Evolutionary conservation across 2,329 filamentous ascomycete species (phyloP).

Genomic region (Beauveria scarabaeidicola): DNA sequence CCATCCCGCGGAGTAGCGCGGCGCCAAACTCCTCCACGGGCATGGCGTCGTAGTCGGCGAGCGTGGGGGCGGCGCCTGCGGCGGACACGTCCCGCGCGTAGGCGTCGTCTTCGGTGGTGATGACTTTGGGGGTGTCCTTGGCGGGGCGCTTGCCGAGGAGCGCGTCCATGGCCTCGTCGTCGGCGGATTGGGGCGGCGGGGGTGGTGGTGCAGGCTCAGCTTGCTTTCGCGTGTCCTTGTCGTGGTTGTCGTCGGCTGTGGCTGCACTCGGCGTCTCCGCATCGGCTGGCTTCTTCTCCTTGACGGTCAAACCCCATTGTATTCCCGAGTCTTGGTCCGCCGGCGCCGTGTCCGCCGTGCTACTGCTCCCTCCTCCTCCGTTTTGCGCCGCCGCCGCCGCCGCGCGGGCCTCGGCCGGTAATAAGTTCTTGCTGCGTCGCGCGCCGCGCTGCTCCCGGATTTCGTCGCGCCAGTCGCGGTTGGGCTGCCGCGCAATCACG

Average conservation of each 20-base stretch:
- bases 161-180: slow-evolving; percentile 55
- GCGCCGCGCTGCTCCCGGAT: slow-evolving; percentile 30
- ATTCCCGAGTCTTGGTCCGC: slow-evolving; percentile 45
- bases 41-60: slow-evolving; percentile 80
- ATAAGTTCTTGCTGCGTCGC: slow-evolving; percentile 39
- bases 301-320: slow-evolving; percentile 44
- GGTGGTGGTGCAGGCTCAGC: background rate
- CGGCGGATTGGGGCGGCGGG: slow-evolving; percentile 19
- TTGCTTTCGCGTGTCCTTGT: slow-evolving; percentile 1
- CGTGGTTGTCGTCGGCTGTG: slow-evolving; percentile 7
- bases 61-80: slow-evolving; percentile 65
- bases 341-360: slow-evolving; percentile 23
- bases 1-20: slow-evolving; percentile 84
- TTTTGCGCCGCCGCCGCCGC: background rate
- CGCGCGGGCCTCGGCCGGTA: slow-evolving; percentile 40
- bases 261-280: background rate
- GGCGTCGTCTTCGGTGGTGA: slow-evolving; percentile 55
- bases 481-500: slow-evolving; percentile 50
- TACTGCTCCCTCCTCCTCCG: background rate
- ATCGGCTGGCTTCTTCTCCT: slow-evolving; percentile 24
- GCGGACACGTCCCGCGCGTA: slow-evolving; percentile 61
- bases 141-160: slow-evolving; percentile 47
- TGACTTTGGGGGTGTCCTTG: slow-evolving; percentile 39
- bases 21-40: slow-evolving; percentile 94
- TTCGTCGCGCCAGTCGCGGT: slow-evolving; percentile 55